Evolutionary conservation across 345 rosid genomes (phyloP).

Genomic region (Toxicodendron radicans): DNA sequence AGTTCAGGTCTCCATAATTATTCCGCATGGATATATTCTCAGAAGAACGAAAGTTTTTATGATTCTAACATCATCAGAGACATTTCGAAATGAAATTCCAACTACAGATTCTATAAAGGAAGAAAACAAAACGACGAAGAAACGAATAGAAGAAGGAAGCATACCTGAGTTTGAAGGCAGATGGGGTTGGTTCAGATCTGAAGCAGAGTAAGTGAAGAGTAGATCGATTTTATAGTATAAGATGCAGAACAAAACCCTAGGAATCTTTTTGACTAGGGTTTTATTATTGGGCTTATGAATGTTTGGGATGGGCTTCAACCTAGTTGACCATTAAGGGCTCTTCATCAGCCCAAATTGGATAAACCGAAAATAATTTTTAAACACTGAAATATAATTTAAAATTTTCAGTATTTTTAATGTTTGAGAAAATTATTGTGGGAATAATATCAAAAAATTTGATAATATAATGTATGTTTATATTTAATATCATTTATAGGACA

Average conservation of each 20-base stretch:
- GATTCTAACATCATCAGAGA: conserved; percentile 43
- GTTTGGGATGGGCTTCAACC: too few relatives aligned
- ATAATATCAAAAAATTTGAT: too few relatives aligned
- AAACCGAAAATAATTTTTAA: too few relatives aligned
- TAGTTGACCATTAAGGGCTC: too few relatives aligned
- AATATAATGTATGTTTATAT: too few relatives aligned
- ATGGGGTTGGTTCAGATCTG: neutral
- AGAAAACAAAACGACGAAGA: neutral
- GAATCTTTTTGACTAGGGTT: neutral
- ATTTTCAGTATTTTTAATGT: too few relatives aligned
- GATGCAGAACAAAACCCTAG: conserved; percentile 14
- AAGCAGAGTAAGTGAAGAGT: neutral
- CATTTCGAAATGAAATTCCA: neutral
- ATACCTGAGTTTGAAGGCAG: neutral
- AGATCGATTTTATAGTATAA: neutral
- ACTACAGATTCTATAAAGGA: too few relatives aligned
- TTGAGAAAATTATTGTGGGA: too few relatives aligned
- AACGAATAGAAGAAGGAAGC: neutral
- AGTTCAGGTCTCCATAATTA: conserved; percentile 57
- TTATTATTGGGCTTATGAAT: neutral
- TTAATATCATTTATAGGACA: too few relatives aligned
- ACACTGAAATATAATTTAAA: too few relatives aligned
- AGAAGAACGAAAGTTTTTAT: conserved; percentile 53
- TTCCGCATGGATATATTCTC: conserved; percentile 36
- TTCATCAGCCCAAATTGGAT: too few relatives aligned